A percentile compares a stretch with the other conserved stretches of the same genome.
Evolutionary conservation across 1,139 yeast genomes (phyloP).

Genomic region (Taphrina wiesneri): DNA sequence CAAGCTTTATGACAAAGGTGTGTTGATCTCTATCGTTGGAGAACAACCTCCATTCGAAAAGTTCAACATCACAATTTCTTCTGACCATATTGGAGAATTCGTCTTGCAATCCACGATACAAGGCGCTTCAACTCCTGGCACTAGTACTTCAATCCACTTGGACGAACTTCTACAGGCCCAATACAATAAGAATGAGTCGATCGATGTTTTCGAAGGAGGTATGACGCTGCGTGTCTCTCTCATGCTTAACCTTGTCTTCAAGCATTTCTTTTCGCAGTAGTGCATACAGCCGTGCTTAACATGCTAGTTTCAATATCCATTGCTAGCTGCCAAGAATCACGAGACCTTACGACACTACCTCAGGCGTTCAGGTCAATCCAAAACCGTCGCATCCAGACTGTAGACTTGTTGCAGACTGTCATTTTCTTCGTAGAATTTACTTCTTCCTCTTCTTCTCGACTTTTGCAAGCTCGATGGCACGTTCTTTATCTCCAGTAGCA

Average conservation of each 20-base stretch:
- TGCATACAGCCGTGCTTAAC: too few relatives aligned
- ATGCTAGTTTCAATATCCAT: background rate
- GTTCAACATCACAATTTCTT: conserved; percentile 71
- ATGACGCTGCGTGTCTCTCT: conserved; percentile 14
- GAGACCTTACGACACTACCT: background rate
- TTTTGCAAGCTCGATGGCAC: conserved; percentile 29
- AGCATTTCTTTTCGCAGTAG: conserved; percentile 28
- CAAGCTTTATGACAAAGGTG: conserved; percentile 70
- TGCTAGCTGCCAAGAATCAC: background rate
- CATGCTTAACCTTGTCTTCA: conserved; percentile 25
- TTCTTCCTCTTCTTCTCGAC: conserved; percentile 28
- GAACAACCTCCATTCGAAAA: conserved; percentile 61
- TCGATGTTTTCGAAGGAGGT: conserved; percentile 31
- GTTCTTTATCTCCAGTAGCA: conserved; percentile 29
- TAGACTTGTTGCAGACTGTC: background rate
- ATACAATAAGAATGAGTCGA: conserved; percentile 46
- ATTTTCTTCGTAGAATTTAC: background rate
- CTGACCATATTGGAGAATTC: conserved; percentile 72
- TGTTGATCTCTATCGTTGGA: conserved; percentile 57
- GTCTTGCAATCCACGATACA: conserved; percentile 66
- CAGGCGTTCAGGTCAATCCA: too few relatives aligned
- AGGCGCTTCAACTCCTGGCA: conserved; percentile 54
- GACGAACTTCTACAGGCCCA: conserved; percentile 72
- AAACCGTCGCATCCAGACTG: too few relatives aligned
- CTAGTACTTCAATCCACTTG: conserved; percentile 56